These are phyloP conservation scores for Zancudomyces culisetae DNA, from an alignment of 371 early-diverging fungal genomes.

Conservation along the genomic window DNA sequence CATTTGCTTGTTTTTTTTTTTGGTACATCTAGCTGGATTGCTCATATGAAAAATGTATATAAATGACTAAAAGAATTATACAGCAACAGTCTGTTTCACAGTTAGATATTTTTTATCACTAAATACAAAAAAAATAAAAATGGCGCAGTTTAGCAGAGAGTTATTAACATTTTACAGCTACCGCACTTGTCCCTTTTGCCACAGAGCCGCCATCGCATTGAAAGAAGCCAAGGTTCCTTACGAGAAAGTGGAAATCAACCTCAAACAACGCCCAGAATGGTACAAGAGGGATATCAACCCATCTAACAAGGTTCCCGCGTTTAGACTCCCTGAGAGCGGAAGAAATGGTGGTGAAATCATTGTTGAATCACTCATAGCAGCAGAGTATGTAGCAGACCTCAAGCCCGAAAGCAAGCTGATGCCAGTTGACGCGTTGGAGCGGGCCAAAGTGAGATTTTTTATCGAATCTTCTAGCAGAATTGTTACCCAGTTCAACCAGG, in stretches of 20 bases:
- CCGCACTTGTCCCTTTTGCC: slow-evolving; percentile 39
- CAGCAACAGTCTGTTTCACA: too few relatives aligned
- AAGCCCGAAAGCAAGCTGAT: slow-evolving; percentile 41
- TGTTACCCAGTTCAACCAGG: slow-evolving; percentile 13
- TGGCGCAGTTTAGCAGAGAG: background rate
- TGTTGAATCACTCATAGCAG: slow-evolving; percentile 56
- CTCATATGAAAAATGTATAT: too few relatives aligned
- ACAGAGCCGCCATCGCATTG: slow-evolving; percentile 35
- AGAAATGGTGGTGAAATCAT: slow-evolving; percentile 35
- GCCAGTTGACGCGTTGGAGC: slow-evolving; percentile 39
- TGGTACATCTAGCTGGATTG: too few relatives aligned
- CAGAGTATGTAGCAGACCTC: slow-evolving; percentile 74
- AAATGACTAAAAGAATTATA: too few relatives aligned
- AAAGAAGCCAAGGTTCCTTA: slow-evolving; percentile 27
- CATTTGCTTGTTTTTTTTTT: too few relatives aligned
- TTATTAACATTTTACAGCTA: slow-evolving; percentile 26
- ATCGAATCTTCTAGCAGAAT: slow-evolving; percentile 27
- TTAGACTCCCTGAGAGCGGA: slow-evolving; percentile 38
- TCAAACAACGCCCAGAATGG: slow-evolving; percentile 42
- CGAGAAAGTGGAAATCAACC: slow-evolving; percentile 33
- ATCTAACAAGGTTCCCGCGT: slow-evolving; percentile 43
- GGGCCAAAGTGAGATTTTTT: slow-evolving; percentile 42
- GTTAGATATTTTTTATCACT: too few relatives aligned
- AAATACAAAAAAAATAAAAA: background rate
- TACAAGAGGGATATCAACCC: slow-evolving; percentile 42